A percentile compares a stretch with the other conserved stretches of the same genome.
Evolutionary conservation across 495 filamentous ascomycete genomes (phyloP).

Genomic region (Aspergillus biplanus): DNA sequence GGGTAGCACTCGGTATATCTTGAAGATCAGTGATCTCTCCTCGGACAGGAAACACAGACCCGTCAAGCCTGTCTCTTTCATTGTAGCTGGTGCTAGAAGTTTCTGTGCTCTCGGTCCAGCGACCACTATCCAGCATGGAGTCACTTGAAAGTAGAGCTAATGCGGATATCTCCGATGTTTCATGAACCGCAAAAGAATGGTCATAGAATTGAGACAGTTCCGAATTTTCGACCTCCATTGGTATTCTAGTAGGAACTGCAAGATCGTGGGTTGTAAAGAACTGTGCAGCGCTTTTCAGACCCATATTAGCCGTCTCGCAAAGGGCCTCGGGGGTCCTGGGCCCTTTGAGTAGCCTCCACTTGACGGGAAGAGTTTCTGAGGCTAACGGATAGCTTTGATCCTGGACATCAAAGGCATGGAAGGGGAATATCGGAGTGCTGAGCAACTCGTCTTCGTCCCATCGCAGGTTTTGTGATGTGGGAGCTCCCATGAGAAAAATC

Average conservation of each 20-base stretch:
- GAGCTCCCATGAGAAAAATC: conserved; percentile 67
- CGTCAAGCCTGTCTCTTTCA: conserved; percentile 20
- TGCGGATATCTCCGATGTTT: conserved; percentile 40
- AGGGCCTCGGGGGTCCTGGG: conserved; percentile 8
- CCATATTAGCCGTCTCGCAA: conserved; percentile 19
- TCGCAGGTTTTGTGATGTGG: conserved; percentile 52
- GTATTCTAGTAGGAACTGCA: conserved; percentile 30
- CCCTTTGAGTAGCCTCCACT: conserved; percentile 45
- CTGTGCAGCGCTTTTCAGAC: conserved; percentile 32
- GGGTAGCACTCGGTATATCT: conserved; percentile 68
- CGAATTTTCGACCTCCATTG: conserved; percentile 38
- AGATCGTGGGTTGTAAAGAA: conserved; percentile 55
- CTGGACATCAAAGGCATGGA: conserved; percentile 34
- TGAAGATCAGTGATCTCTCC: conserved; percentile 63
- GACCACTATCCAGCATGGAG: conserved; percentile 33
- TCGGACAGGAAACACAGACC: conserved; percentile 23
- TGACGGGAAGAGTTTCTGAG: conserved; percentile 32
- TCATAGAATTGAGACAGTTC: conserved; percentile 68
- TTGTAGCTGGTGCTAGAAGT: conserved; percentile 23
- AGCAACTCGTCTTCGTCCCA: conserved; percentile 61
- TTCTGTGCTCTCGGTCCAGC: conserved; percentile 28
- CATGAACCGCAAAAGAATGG: conserved; percentile 69
- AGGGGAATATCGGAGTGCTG: conserved; percentile 49
- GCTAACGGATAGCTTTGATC: conserved; percentile 8
- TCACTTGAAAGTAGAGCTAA: conserved; percentile 25